These are phyloP conservation scores for Verticillium isaacii DNA, from an alignment of 2,329 filamentous ascomycete species.

Conservation along the genomic window DNA sequence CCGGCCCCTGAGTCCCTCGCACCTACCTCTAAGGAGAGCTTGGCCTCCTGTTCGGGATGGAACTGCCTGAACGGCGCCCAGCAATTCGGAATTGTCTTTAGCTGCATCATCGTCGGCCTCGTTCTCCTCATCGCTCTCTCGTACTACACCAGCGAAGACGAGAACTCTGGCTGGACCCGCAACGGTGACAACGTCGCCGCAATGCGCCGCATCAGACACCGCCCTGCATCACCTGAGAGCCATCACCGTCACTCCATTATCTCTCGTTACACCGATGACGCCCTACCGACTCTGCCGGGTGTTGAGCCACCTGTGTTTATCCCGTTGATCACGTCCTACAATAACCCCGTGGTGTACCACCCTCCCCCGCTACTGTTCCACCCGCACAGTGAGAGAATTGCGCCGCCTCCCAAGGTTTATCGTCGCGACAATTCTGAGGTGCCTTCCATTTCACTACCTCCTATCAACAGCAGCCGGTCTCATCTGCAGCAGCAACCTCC, in stretches of 20 bases:
- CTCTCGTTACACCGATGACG: neutral
- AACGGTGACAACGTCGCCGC: neutral
- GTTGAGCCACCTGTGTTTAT: neutral
- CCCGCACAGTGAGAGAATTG: neutral
- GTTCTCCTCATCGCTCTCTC: conserved; percentile 24
- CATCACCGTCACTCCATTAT: neutral
- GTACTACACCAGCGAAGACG: conserved; percentile 22
- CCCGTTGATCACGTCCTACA: neutral
- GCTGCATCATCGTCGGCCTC: conserved; percentile 21
- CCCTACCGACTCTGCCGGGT: neutral
- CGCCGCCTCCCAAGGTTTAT: neutral
- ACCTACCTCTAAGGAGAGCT: neutral
- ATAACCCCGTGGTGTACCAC: neutral
- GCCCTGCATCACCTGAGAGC: neutral
- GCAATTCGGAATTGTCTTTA: conserved; percentile 34
- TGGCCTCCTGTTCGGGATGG: conserved; percentile 25
- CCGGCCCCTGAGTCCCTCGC: neutral
- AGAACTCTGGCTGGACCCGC: conserved; percentile 2
- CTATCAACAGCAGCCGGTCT: neutral
- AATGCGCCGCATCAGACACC: neutral
- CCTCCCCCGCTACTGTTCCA: neutral
- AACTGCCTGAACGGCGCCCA: conserved; percentile 30
- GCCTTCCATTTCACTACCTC: too few relatives aligned
- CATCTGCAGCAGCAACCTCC: neutral
- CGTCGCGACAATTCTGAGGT: neutral